phyloP scores from a whole-genome alignment of 2,329 filamentous ascomycete species.

The Sarocladium oryzae region DNA sequence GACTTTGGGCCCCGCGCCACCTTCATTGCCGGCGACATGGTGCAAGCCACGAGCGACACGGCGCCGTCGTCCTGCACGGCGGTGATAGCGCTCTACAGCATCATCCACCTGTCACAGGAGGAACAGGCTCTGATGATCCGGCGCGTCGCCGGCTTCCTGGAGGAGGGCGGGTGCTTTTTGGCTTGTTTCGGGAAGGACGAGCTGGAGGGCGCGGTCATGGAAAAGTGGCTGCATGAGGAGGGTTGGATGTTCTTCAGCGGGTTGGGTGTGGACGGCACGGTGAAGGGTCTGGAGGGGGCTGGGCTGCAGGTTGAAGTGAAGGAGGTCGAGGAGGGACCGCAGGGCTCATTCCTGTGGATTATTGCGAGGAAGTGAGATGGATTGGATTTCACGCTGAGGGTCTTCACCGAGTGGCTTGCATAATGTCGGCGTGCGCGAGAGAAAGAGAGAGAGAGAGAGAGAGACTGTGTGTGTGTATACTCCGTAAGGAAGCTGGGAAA shows the following conservation, averaged over 20 bases:
- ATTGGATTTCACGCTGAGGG: too few relatives aligned
- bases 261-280: constrained; percentile 28
- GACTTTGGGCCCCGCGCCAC: constrained; percentile 5
- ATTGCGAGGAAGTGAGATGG: constrained; percentile 25
- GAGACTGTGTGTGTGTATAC: too few relatives aligned
- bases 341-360: constrained; percentile 33
- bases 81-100: constrained; percentile 45
- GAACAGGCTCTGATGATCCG: constrained; percentile 41
- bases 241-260: constrained; percentile 40
- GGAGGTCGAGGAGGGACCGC: constrained; percentile 24
- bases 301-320: constrained; percentile 27
- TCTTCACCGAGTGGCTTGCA: too few relatives aligned
- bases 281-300: constrained; percentile 20
- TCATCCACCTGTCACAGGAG: constrained; percentile 46
- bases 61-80: constrained; percentile 34
- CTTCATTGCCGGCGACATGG: constrained; percentile 30
- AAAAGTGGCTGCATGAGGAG: constrained; percentile 31
- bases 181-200: constrained; percentile 35
- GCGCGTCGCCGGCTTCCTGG: constrained; percentile 42
- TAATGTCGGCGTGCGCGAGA: too few relatives aligned
- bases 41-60: constrained; percentile 22
- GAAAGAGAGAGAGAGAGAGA: too few relatives aligned
- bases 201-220: constrained; percentile 21
- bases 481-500: too few relatives aligned
- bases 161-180: constrained; percentile 43